Percentiles rank a stretch among this genome's conserved stretches.
Conservation (phyloP, 1,139 yeast genomes). For the Casaregolazyma suthepensis region DNA sequence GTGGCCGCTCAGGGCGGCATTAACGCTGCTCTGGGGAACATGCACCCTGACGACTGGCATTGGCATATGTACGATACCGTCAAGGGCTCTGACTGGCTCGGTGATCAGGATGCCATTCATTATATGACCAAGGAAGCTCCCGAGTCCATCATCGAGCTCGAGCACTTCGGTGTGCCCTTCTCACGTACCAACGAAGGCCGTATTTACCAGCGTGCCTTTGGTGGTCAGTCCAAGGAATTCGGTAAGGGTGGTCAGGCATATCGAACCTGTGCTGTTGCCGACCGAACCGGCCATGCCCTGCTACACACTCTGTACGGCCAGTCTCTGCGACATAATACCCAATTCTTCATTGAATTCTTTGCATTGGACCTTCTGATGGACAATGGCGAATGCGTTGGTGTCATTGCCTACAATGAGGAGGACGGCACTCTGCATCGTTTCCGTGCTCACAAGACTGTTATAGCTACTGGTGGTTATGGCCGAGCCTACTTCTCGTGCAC, state of each 20-base stretch:
- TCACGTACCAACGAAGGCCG: conserved; percentile 96
- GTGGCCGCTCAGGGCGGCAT: conserved; percentile 99
- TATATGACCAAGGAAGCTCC: conserved; percentile 99
- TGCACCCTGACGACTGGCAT: conserved; percentile 98
- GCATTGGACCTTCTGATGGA: conserved; percentile 94
- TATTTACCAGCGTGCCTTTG: conserved; percentile 97
- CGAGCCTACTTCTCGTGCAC: conserved; percentile 98
- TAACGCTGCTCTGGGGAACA: conserved; percentile 93
- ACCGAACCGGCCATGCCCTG: conserved; percentile 97
- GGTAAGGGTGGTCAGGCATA: conserved; percentile 99
- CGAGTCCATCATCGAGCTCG: conserved; percentile 88
- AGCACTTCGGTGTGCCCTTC: conserved; percentile 97
- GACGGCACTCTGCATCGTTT: conserved; percentile 98
- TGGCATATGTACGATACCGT: conserved; percentile 99
- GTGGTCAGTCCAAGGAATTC: conserved; percentile 92
- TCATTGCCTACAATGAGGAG: conserved; percentile 95
- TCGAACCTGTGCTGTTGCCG: conserved; percentile 99
- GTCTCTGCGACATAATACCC: conserved; percentile 93
- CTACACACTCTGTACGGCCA: conserved; percentile 96
- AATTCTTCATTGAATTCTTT: conserved; percentile 95
- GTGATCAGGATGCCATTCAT: conserved; percentile 98
- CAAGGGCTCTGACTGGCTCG: conserved; percentile 99
- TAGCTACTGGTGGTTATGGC: conserved; percentile 99
- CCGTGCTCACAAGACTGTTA: conserved; percentile 91
- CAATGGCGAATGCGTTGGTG: conserved; percentile 95